Conservation (phyloP, 1,284 basidiomycete species). For the Puccinia novopanici region DNA sequence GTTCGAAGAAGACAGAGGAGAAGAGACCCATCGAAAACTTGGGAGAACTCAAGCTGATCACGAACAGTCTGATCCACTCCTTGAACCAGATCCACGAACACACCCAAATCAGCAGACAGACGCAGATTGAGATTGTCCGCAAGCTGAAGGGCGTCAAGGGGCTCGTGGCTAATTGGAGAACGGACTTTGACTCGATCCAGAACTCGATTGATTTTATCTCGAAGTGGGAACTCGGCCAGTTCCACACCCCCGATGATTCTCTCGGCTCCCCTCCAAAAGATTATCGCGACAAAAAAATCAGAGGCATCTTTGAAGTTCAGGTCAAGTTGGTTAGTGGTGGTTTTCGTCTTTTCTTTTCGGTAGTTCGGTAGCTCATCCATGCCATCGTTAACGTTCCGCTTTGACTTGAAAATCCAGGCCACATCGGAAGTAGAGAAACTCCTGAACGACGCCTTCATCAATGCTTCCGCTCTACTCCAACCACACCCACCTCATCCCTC, state of each 20-base stretch:
- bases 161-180: slow-evolving; percentile 40
- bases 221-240: slow-evolving; percentile 32
- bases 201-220: slow-evolving; percentile 39
- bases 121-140: slow-evolving; percentile 43
- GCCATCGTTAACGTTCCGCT: too few relatives aligned
- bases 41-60: slow-evolving; percentile 40
- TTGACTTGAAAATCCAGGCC: slow-evolving; percentile 27
- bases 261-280: not conserved
- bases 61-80: slow-evolving; percentile 41
- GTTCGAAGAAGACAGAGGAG: not conserved
- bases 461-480: slow-evolving; percentile 29
- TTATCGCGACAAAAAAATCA: slow-evolving; percentile 2
- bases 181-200: slow-evolving; percentile 41
- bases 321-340: slow-evolving; percentile 44
- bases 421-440: slow-evolving; percentile 45
- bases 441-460: slow-evolving; percentile 33
- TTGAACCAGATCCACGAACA: slow-evolving; percentile 48
- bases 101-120: slow-evolving; percentile 47
- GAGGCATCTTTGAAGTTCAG: slow-evolving; percentile 41
- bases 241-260: not conserved
- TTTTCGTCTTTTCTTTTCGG: not conserved
- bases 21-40: slow-evolving; percentile 24
- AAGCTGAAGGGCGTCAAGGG: slow-evolving; percentile 45
- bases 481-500: not conserved
- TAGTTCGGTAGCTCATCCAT: not conserved